Conservation (phyloP, 2,329 filamentous ascomycete species). For the Coleophoma crateriformis region DNA sequence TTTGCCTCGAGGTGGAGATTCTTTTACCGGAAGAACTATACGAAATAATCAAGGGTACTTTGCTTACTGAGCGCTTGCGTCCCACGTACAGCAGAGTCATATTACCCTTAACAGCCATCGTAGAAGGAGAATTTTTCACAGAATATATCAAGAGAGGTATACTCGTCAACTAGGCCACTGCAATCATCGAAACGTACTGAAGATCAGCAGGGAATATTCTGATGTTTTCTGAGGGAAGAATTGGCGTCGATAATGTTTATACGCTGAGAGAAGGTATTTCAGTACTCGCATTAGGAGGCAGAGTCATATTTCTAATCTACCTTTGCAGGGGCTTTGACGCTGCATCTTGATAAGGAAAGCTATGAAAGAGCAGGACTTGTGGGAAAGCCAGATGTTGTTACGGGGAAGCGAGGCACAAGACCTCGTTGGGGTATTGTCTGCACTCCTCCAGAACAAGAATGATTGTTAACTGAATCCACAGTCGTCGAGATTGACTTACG, state of each 20-base stretch:
- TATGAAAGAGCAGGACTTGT: slow-evolving; percentile 80
- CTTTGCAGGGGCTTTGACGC: slow-evolving; percentile 56
- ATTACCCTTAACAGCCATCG: slow-evolving; percentile 65
- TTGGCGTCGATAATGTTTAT: slow-evolving; percentile 67
- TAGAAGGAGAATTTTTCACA: slow-evolving; percentile 75
- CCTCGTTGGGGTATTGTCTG: slow-evolving; percentile 63
- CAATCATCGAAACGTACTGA: neutral
- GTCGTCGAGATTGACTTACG: slow-evolving; percentile 75
- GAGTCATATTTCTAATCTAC: neutral
- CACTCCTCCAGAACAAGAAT: neutral
- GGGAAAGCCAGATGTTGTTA: slow-evolving; percentile 59
- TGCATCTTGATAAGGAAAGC: slow-evolving; percentile 74
- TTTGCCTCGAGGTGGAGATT: slow-evolving; percentile 51
- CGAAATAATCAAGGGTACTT: slow-evolving; percentile 44
- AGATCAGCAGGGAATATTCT: slow-evolving; percentile 59
- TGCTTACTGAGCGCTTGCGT: slow-evolving; percentile 35
- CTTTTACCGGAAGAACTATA: slow-evolving; percentile 64
- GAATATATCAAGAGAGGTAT: slow-evolving; percentile 65
- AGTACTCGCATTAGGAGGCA: neutral
- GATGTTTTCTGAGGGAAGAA: slow-evolving; percentile 77
- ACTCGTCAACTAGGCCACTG: neutral
- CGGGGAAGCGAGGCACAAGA: slow-evolving; percentile 54
- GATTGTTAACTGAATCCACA: slow-evolving; percentile 32
- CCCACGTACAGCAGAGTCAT: slow-evolving; percentile 61
- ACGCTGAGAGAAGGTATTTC: slow-evolving; percentile 59